Percentiles rank a stretch among this genome's conserved stretches.
Evolutionary conservation across 306 rosid species (phyloP).

Genomic region (Fragaria vesca): DNA sequence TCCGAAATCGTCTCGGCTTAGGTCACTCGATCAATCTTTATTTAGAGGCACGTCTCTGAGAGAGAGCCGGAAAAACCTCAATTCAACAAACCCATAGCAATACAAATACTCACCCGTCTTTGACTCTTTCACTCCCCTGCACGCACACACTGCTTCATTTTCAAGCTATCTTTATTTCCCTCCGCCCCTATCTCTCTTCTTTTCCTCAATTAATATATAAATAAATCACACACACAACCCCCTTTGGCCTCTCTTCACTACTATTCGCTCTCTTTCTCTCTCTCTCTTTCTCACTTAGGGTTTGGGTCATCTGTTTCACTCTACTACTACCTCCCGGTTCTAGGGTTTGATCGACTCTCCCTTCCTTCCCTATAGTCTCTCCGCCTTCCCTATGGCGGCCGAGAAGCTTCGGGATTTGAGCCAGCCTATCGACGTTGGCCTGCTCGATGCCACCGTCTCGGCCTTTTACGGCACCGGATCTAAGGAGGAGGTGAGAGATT

Average conservation of each 20-base stretch:
- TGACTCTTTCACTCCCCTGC: neutral
- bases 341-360: conserved; percentile 44
- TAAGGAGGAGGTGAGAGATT: conserved; percentile 74
- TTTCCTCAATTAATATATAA: conserved; percentile 24
- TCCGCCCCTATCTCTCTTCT: conserved; percentile 31
- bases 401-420: conserved; percentile 93
- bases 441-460: conserved; percentile 94
- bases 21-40: neutral
- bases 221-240: conserved; percentile 18
- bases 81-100: neutral
- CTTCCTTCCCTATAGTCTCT: neutral
- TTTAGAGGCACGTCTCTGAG: neutral
- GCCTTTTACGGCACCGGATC: conserved; percentile 99
- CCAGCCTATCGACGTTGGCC: conserved; percentile 79
- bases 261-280: conserved; percentile 8
- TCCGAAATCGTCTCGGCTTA: neutral
- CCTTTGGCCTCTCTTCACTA: conserved; percentile 3
- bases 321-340: neutral
- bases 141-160: conserved; percentile 61
- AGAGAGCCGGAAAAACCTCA: neutral
- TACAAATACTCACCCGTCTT: neutral
- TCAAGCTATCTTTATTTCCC: conserved; percentile 75
- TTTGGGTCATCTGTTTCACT: conserved; percentile 13
- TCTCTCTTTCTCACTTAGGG: conserved; percentile 32
- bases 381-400: conserved; percentile 64